Conservation (phyloP, 371 early-diverging fungal genomes). For the Mucor piriformis region DNA sequence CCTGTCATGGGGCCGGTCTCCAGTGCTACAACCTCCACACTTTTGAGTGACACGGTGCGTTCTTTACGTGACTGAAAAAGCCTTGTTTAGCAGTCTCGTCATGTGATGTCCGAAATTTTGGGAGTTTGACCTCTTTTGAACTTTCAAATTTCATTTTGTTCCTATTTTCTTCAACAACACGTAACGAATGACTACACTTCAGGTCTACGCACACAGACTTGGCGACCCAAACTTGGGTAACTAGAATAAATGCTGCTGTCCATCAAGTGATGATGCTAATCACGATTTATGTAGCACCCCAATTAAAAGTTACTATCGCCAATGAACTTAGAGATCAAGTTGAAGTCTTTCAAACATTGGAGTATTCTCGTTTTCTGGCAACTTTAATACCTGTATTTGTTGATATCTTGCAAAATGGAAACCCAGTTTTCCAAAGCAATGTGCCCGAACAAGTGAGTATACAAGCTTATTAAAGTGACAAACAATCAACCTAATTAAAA, state of each 20-base stretch:
- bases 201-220: slow-evolving; percentile 71
- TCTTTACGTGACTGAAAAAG: too few species aligned
- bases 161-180: background rate
- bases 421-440: slow-evolving; percentile 81
- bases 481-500: background rate
- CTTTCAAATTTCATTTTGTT: slow-evolving; percentile 6
- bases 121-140: slow-evolving; percentile 4
- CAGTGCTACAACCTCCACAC: too few species aligned
- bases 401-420: slow-evolving; percentile 74
- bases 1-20: too few species aligned
- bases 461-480: background rate
- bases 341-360: slow-evolving; percentile 84
- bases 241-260: background rate
- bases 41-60: too few species aligned
- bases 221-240: slow-evolving; percentile 66
- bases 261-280: background rate
- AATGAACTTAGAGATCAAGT: slow-evolving; percentile 90
- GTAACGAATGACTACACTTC: slow-evolving; percentile 55
- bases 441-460: slow-evolving; percentile 82
- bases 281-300: slow-evolving; percentile 32
- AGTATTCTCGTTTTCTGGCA: slow-evolving; percentile 79
- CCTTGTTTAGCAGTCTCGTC: background rate
- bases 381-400: slow-evolving; percentile 86
- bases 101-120: slow-evolving; percentile 6
- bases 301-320: slow-evolving; percentile 83